A percentile compares a stretch with the other conserved stretches of the same genome.
Conservation (phyloP, 164 flowering plant species). For the Cinnamomum micranthum region DNA sequence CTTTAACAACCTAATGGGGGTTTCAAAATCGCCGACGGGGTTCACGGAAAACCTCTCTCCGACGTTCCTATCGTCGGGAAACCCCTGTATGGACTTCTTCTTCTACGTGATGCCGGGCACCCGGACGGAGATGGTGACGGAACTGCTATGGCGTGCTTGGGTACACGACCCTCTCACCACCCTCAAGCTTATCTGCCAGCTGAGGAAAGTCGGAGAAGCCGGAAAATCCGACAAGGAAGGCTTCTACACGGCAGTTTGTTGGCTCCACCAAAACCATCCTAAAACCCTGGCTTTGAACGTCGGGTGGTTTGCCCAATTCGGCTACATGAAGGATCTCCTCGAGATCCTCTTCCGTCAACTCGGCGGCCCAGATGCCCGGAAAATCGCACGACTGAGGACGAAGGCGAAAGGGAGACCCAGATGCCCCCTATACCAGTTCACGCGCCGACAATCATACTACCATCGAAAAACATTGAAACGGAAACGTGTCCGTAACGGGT, state of each 20-base stretch:
- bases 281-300: slow-evolving; percentile 33
- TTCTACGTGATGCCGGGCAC: slow-evolving; percentile 54
- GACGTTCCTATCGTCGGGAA: slow-evolving; percentile 40
- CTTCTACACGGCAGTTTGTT: slow-evolving; percentile 36
- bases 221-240: slow-evolving; percentile 42
- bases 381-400: slow-evolving; percentile 13
- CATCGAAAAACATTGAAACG: not conserved
- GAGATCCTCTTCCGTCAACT: slow-evolving; percentile 36
- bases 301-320: slow-evolving; percentile 25
- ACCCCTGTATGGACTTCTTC: slow-evolving; percentile 65
- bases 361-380: slow-evolving; percentile 28
- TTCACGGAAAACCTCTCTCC: slow-evolving; percentile 40
- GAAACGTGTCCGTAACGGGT: not conserved
- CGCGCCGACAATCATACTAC: not conserved
- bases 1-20: no score
- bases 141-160: slow-evolving; percentile 34
- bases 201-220: slow-evolving; percentile 55
- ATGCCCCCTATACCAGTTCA: not conserved
- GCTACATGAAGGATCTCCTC: slow-evolving; percentile 32
- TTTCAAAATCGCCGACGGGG: no score
- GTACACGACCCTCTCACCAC: slow-evolving; percentile 33
- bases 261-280: slow-evolving; percentile 44
- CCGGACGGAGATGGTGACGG: slow-evolving; percentile 23
- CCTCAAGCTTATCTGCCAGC: slow-evolving; percentile 50
- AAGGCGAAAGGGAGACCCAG: not conserved